Evolutionary conservation across 192 early-diverging fungal genomes (phyloP).

Genomic region (Chytriomyces confervae): DNA sequence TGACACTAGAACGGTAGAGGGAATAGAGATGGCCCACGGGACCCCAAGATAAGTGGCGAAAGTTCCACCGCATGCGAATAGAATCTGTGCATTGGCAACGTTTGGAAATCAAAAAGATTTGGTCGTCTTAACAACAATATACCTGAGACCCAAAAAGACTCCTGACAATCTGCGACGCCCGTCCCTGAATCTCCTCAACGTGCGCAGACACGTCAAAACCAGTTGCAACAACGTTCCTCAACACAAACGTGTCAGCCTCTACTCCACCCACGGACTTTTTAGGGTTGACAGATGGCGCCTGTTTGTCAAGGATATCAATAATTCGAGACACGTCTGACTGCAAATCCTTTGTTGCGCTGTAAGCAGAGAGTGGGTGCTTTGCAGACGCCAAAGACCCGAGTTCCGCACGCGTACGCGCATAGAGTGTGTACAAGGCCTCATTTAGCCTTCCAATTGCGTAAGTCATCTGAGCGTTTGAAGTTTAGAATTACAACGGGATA

Average conservation of each 20-base stretch:
- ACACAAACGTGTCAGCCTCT: conserved; percentile 41
- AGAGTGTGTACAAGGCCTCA: conserved; percentile 43
- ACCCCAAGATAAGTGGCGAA: conserved; percentile 44
- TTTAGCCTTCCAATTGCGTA: conserved; percentile 51
- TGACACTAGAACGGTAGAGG: conserved; percentile 29
- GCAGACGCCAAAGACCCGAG: conserved; percentile 18
- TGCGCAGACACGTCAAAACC: conserved; percentile 42
- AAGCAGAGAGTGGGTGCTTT: conserved; percentile 27
- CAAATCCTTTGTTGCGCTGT: conserved; percentile 28
- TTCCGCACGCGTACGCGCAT: conserved; percentile 34
- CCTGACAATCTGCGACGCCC: conserved; percentile 40
- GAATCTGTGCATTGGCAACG: conserved; percentile 3
- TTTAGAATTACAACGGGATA: neutral
- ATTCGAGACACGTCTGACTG: conserved; percentile 38
- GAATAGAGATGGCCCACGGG: conserved; percentile 42
- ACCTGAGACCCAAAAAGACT: conserved; percentile 44
- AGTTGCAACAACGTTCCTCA: conserved; percentile 44
- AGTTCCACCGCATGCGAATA: conserved; percentile 27
- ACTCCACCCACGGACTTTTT: conserved; percentile 2
- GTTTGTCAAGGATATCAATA: conserved; percentile 38
- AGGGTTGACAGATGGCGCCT: conserved; percentile 5
- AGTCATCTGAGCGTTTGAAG: conserved; percentile 37
- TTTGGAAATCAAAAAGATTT: neutral
- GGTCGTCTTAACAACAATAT: neutral
- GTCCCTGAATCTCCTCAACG: conserved; percentile 40